Percentiles rank a stretch among this genome's conserved stretches.
Conservation (phyloP, 1,284 basidiomycete genomes). For the Papiliotrema fonsecae region DNA sequence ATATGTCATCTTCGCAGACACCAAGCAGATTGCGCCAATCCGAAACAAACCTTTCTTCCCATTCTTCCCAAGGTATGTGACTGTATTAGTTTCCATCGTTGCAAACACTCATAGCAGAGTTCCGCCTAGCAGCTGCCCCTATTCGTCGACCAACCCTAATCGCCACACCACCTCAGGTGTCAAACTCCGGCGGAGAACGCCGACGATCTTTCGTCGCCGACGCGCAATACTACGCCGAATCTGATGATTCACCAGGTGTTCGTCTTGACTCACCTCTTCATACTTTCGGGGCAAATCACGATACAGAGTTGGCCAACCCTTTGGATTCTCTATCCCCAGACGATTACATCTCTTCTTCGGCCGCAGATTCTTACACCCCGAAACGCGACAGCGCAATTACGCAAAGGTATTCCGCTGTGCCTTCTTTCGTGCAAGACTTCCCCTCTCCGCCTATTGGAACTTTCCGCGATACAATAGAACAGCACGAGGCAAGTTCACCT, state of each 20-base stretch:
- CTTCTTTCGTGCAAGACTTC: slow-evolving; percentile 7
- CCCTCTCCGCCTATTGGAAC: neutral
- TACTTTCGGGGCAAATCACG: neutral
- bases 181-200: slow-evolving; percentile 1
- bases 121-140: slow-evolving; percentile 2
- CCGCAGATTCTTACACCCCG: too few relatives aligned
- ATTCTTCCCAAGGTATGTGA: neutral
- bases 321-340: too few relatives aligned
- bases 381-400: too few relatives aligned
- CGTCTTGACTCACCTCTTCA: neutral
- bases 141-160: slow-evolving; percentile 7
- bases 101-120: neutral
- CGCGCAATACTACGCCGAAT: neutral
- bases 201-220: neutral
- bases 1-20: too few relatives aligned
- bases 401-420: slow-evolving; percentile 6
- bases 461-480: neutral
- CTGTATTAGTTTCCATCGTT: neutral
- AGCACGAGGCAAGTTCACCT: neutral
- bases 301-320: neutral
- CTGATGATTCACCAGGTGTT: neutral
- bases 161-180: slow-evolving; percentile 4
- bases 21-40: too few relatives aligned
- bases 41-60: neutral
- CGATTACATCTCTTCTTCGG: too few relatives aligned